Evolutionary conservation across 164 flowering plant species (phyloP).

Genomic region (Chimonanthus praecox): DNA sequence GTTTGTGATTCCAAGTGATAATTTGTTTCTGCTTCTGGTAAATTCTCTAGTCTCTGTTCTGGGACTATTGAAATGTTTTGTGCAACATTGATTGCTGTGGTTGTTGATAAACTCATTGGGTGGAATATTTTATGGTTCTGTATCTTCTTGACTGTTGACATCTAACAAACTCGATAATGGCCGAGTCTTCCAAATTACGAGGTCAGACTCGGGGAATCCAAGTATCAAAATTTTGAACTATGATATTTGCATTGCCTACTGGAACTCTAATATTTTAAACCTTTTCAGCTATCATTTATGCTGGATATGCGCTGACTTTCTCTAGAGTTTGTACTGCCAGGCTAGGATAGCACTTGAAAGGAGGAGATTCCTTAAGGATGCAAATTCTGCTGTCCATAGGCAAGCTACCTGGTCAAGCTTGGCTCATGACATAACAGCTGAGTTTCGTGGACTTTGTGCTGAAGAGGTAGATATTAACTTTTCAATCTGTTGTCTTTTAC

Average conservation of each 20-base stretch:
- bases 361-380: constrained; percentile 80
- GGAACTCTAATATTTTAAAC: background rate
- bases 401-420: constrained; percentile 95
- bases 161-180: too few relatives aligned
- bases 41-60: background rate
- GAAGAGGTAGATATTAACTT: constrained; percentile 72
- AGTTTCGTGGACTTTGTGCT: constrained; percentile 97
- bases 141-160: background rate
- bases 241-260: background rate
- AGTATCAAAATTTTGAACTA: too few relatives aligned
- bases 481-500: background rate
- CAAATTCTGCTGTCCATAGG: constrained; percentile 85
- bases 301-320: background rate
- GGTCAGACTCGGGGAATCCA: too few relatives aligned
- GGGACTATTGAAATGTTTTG: background rate
- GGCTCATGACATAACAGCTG: constrained; percentile 99
- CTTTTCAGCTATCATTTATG: background rate
- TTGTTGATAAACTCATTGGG: background rate
- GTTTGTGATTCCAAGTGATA: background rate
- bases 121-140: background rate
- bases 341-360: constrained; percentile 96
- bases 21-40: background rate
- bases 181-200: too few relatives aligned
- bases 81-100: background rate
- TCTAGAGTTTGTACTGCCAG: constrained; percentile 33